Evolutionary conservation across 1,139 yeast genomes (phyloP), one percentile per base, ranked within the genome.

Genomic region (Geotrichum aggregatum): DNA sequence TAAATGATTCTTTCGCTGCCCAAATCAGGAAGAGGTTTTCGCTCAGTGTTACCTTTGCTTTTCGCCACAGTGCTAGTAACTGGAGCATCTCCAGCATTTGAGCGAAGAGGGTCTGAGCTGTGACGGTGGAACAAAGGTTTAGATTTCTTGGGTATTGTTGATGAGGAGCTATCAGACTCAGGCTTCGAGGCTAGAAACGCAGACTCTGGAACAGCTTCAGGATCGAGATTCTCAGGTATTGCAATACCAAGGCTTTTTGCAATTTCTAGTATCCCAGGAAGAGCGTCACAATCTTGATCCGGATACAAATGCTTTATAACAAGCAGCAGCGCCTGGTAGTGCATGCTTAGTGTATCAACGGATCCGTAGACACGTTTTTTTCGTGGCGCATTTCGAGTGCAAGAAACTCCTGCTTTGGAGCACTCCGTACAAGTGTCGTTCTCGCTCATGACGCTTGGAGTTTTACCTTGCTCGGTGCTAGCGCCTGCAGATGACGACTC

Each of bases 321-420:
- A 5, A 31, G 33, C 38, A 53, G 16, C 1, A 53, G 48, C 10
- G 56, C 44, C 19, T 53, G 56, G 46, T 53, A 53, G 33, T 53
- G 53, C 28, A 47, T 26, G 18, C 54, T 50, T 13, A 53, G 36
- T 2, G 52, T 46, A 21, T 53, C 56, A 16, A 50, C 50, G 40
- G 54, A 50, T 1, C 56, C 56, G 34, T 53, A 53, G 5, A 53
- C 56, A 3, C 56, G 43, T 26, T 53, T 51, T 30, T 53, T 53
- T 26, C 56, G 49, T 16, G 56, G 56, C 22, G 50, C 38, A 5
- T 34, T 41, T 8, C 56, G 41, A 1, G 56, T 50, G 21, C 56
- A 53, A 4, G 47, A 18, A 3, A 39, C 34, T 10, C 49, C 47
- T 10, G 56, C 54, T 28, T 50, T 53, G 11, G 41, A 19, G 36